Base-by-base conservation (phyloP, 257 asterid species). In the Solanum phureja region DNA sequence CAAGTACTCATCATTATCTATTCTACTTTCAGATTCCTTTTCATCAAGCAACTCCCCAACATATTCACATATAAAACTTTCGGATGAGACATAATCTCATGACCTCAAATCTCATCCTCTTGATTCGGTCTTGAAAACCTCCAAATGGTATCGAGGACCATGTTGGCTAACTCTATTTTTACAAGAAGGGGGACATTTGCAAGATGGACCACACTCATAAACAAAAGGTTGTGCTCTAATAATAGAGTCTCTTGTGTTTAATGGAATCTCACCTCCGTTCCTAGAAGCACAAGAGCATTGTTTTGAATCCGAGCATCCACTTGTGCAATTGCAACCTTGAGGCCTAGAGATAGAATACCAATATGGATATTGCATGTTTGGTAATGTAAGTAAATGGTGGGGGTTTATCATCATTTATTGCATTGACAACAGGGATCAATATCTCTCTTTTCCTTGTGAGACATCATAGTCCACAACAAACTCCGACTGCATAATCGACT, bases 1-100 rank as follows among this genome's bases (percentile, higher is more conserved):
- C 68, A 88, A 84, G 37, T 88, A 84, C n/a, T 56, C 87, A 88
- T 87, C 90, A 18, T 88, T 72, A 6, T 56, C 86, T 10, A 6
- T 71, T 83, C 85, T 86, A 71, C 37, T 24, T 29, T 86, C 85
- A 7, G 19, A 6, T 46, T 46, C 56, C 19, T 46, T 13, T 46
- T 46, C 56, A 46, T 46, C 56, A 46, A 46, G 56, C 7, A 46
- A 46, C 19, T 13, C 56, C 19, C 19, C 2, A 46, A 13, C 56
- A 46, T 46, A 46, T 46, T 46, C 56, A 46, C 56, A 46, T 46
- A 46, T 12, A 14, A 56, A 56, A 56, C 24, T 56, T 18, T 1
- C 64, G 1, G 11, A 56, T 56, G 64, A 7, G 24, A 56, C 10
- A 7, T 18, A 16, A 56, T 56, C n/a, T 18, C 64, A n/a, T 56